A percentile compares a stretch with the other conserved stretches of the same genome.
phyloP scores from a whole-genome alignment of 192 early-diverging fungal genomes.

The Podila epicladia region DNA sequence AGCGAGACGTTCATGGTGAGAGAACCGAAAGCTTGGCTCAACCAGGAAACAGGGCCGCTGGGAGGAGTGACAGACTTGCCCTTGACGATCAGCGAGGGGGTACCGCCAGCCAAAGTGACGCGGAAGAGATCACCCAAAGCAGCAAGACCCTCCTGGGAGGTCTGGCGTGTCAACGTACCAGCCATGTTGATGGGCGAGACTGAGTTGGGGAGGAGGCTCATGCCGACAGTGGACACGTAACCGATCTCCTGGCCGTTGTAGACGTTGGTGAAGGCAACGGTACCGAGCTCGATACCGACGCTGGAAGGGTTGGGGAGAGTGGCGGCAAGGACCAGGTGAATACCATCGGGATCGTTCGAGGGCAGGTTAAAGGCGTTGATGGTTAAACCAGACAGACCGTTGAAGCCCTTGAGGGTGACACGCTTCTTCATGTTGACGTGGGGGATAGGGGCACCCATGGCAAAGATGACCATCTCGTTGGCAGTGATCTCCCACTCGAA shows the following conservation, averaged over 20 bases:
- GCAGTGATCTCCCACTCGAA: constrained; percentile 62
- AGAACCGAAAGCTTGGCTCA: constrained; percentile 58
- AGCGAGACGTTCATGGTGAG: constrained; percentile 64
- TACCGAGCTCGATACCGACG: constrained; percentile 64
- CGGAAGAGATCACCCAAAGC: constrained; percentile 64
- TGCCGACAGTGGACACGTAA: constrained; percentile 34
- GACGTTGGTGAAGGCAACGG: constrained; percentile 54
- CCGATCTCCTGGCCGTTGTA: constrained; percentile 54
- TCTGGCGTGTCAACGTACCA: constrained; percentile 63
- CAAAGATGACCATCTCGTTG: constrained; percentile 55
- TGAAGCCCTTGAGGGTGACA: constrained; percentile 59
- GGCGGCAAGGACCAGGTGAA: constrained; percentile 32
- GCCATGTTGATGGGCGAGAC: constrained; percentile 47
- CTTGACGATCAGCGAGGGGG: constrained; percentile 55
- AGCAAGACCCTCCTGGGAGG: constrained; percentile 41
- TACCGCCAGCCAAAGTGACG: constrained; percentile 55
- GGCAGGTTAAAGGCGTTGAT: constrained; percentile 62
- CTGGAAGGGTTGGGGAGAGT: constrained; percentile 59
- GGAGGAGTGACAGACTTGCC: constrained; percentile 62
- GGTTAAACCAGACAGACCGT: constrained; percentile 52
- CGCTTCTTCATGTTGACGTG: constrained; percentile 59
- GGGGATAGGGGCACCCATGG: constrained; percentile 62
- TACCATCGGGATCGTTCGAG: constrained; percentile 56
- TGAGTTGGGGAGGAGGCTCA: constrained; percentile 28
- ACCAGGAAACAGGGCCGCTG: constrained; percentile 57